Percentiles rank a stretch among this genome's conserved stretches.
phyloP scores from a whole-genome alignment of 208 protist species.

The Trypanosoma platydactyli region DNA sequence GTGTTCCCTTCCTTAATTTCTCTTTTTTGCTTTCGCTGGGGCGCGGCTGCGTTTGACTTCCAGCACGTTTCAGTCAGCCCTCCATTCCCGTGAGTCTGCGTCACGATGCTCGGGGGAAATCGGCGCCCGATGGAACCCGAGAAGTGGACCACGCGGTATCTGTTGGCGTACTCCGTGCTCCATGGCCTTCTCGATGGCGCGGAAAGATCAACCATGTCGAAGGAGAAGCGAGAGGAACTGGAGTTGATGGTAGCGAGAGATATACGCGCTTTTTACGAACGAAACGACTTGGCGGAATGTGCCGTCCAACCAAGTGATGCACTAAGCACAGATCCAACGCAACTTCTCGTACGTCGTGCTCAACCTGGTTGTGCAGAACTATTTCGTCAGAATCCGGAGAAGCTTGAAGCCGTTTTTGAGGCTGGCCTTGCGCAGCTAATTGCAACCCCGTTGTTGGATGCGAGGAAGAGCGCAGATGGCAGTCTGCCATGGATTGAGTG shows the following conservation, averaged over 20 bases:
- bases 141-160: slow-evolving; percentile 45
- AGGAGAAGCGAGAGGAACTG: slow-evolving; percentile 20
- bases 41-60: not conserved
- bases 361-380: slow-evolving; percentile 28
- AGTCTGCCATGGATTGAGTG: slow-evolving; percentile 34
- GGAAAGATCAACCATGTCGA: slow-evolving; percentile 24
- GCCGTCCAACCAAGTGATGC: slow-evolving; percentile 23
- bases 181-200: slow-evolving; percentile 24
- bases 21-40: not conserved
- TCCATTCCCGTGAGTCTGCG: slow-evolving; percentile 5
- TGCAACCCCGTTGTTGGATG: slow-evolving; percentile 5
- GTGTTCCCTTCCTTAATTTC: slow-evolving; percentile 1
- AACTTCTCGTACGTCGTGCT: slow-evolving; percentile 32
- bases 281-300: slow-evolving; percentile 14
- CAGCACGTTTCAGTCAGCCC: slow-evolving; percentile 1
- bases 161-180: slow-evolving; percentile 38
- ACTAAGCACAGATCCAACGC: slow-evolving; percentile 10
- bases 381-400: slow-evolving; percentile 40
- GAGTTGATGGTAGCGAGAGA: slow-evolving; percentile 16
- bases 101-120: slow-evolving; percentile 5
- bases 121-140: slow-evolving; percentile 38
- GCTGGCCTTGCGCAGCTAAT: slow-evolving; percentile 42
- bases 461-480: slow-evolving; percentile 21
- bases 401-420: slow-evolving; percentile 37
- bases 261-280: slow-evolving; percentile 20